These are phyloP conservation scores for Pleurotus salmoneostramineus DNA, from an alignment of 768 basidiomycete species.

Conservation along the genomic window DNA sequence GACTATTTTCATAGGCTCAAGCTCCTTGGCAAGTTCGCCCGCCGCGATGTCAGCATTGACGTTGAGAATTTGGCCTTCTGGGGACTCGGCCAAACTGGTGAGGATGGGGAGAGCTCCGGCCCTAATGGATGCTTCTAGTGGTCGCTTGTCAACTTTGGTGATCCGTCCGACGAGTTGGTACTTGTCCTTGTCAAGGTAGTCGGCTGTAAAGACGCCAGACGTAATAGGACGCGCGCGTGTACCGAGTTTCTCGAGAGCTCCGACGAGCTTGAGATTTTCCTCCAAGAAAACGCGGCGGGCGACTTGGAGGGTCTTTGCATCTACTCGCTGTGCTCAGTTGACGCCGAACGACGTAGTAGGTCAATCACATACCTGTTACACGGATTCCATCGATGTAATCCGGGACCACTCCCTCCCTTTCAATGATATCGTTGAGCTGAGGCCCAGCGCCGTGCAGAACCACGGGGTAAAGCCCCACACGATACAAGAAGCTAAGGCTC, in stretches of 20 bases:
- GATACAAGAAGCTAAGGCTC: slow-evolving; percentile 93
- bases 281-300: slow-evolving; percentile 96
- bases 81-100: slow-evolving; percentile 90
- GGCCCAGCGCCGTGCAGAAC: slow-evolving; percentile 96
- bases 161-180: slow-evolving; percentile 97
- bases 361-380: slow-evolving; percentile 72
- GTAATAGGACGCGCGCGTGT: slow-evolving; percentile 97
- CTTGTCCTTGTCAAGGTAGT: slow-evolving; percentile 92
- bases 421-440: slow-evolving; percentile 91
- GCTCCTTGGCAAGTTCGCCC: slow-evolving; percentile 94
- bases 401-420: slow-evolving; percentile 87
- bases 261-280: slow-evolving; percentile 94
- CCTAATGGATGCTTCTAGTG: slow-evolving; percentile 93
- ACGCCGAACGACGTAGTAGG: not conserved
- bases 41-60: slow-evolving; percentile 99
- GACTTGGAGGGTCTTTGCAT: slow-evolving; percentile 90
- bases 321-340: slow-evolving; percentile 32
- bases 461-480: slow-evolving; percentile 96
- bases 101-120: slow-evolving; percentile 96
- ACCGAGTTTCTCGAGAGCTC: slow-evolving; percentile 89
- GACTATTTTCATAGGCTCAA: slow-evolving; percentile 98
- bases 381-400: slow-evolving; percentile 98
- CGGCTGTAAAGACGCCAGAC: slow-evolving; percentile 95
- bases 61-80: slow-evolving; percentile 97
- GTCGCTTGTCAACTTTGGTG: slow-evolving; percentile 91